Evolutionary conservation across 2,329 filamentous ascomycete species (phyloP).

Genomic region (Colletotrichum aenigma): DNA sequence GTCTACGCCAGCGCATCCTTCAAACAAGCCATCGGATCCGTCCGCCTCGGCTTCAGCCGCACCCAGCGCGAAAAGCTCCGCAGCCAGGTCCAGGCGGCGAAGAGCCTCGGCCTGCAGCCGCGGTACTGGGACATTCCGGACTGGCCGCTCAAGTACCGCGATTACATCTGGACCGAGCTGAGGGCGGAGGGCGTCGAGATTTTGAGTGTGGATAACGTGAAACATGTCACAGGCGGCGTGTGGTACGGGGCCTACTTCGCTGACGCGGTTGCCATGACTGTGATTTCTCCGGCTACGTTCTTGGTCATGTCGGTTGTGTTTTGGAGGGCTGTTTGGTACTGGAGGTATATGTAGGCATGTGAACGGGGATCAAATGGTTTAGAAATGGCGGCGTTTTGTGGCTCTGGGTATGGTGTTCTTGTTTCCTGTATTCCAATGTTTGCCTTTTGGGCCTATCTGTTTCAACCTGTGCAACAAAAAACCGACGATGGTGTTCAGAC

Average conservation of each 20-base stretch:
- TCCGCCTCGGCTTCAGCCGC: slow-evolving; percentile 46
- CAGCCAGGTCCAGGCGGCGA: slow-evolving; percentile 51
- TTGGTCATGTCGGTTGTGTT: background rate
- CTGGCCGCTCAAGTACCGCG: slow-evolving; percentile 58
- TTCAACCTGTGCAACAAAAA: rapidly evolving
- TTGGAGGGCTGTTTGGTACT: background rate
- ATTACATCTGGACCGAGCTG: slow-evolving; percentile 60
- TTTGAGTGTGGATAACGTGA: slow-evolving; percentile 57
- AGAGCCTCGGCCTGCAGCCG: slow-evolving; percentile 56
- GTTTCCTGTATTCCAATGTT: rapidly evolving
- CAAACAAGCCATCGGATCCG: slow-evolving; percentile 53
- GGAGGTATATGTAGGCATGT: background rate
- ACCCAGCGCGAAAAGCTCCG: slow-evolving; percentile 48
- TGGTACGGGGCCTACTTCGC: background rate
- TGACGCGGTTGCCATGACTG: background rate
- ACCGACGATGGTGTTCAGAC: rapidly evolving
- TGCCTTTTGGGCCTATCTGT: background rate
- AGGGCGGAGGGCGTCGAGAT: slow-evolving; percentile 62
- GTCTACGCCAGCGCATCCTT: slow-evolving; percentile 70
- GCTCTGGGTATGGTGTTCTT: background rate
- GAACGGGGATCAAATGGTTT: too few species aligned
- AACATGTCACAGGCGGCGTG: background rate
- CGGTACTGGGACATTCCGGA: slow-evolving; percentile 65
- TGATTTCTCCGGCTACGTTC: background rate
- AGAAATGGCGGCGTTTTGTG: background rate